Base-by-base conservation (phyloP, 257 asterid species). In the Solanum sitiens region DNA sequence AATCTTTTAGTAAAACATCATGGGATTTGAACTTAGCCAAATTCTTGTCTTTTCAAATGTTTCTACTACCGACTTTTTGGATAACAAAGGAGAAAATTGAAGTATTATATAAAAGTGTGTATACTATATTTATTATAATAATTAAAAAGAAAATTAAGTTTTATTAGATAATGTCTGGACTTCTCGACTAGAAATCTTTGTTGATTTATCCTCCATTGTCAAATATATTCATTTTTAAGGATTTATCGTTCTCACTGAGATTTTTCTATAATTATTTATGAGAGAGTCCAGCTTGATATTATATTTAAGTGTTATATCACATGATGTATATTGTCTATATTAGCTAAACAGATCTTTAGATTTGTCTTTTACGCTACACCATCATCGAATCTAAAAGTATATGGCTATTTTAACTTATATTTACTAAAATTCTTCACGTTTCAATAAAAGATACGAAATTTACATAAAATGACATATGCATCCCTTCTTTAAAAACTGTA, bases 401-500 rank as follows among this genome's bases (percentile, higher is more conserved):
- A 3, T 32, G 3, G 14, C 2, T 47, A 47, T 14, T 2, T 14
- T 1, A 68, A 3, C 6, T 30, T 68, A 3, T 2, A 1, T 14
- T 1, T 70, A 30, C 14, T 70, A 70, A 30, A 14, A 11, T 30
- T 14, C 0, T 30, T 70, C 12, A 14, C 23, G 1, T 30, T 15
- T 30, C 1, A 4, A 32, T 8, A 2, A 0, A 1, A 0, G 5
- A 59, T 3, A 3, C 0, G 0, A 8, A 0, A 68, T 27, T 14
- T 2, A 30, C 11, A 0, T 68, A 68, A 68, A 68, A 0, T 27
- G 0, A 15, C n/a, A 15, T 71, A 3, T 15, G n/a, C 76, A 3
- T 1, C 23, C 23, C 23, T 15, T 50, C 23, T 53, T 16, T 3
- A 16, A 53, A 16, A 50, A 50, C 0, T 0, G 23, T 50, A 8